Evolutionary conservation across 2,329 filamentous ascomycete genomes (phyloP), one percentile per base, ranked within the genome.

Genomic region (Neobulgaria alba): DNA sequence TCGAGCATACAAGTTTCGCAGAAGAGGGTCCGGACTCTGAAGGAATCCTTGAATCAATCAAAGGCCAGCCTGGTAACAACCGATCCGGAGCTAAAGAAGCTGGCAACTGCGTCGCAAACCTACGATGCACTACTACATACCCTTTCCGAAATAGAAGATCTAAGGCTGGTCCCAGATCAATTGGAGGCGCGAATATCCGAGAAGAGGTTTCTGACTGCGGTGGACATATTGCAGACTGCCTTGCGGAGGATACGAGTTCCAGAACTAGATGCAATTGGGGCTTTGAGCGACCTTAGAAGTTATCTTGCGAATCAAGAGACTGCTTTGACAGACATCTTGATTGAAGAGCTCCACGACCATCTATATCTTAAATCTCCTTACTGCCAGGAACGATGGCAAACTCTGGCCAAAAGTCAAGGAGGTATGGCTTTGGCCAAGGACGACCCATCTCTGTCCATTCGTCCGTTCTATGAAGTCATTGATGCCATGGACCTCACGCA

Each of bases 291-390:
- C 53, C 65, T 98, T 50, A 77, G 87, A 42, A 79, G 79, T 54
- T 96, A 96, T 57, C 77, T 98, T 43, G 80, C 80, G 44, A 96
- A 95, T 57, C 93, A 98, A 60, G 92, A 98, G 65, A 85, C 82
- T 19, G 77, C 86, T 0, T 67, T 98, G 48, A 90, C 90, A 57
- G 92, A 98, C 57, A 96, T 96, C 39, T 62, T 98, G 41, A 80
- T 96, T n/a, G 92, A 98, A 60, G 92, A 98, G 62, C 70, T 98
- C 23, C 92, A 98, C 59, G 92, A 94, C 60, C 92, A 98, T 63
- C 72, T 98, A 3, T 98, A 98, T 59, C 77, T 98, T 29, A 96
- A 96, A 61, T 96, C 90, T 3, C 92, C 90, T 0, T 98, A 98
- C 60, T 96, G 90, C 58, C 88, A 95, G 59, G 87, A 95, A 59